These are phyloP conservation scores for Pichia manshurica DNA, from an alignment of 805 yeast genomes.

Conservation along the genomic window DNA sequence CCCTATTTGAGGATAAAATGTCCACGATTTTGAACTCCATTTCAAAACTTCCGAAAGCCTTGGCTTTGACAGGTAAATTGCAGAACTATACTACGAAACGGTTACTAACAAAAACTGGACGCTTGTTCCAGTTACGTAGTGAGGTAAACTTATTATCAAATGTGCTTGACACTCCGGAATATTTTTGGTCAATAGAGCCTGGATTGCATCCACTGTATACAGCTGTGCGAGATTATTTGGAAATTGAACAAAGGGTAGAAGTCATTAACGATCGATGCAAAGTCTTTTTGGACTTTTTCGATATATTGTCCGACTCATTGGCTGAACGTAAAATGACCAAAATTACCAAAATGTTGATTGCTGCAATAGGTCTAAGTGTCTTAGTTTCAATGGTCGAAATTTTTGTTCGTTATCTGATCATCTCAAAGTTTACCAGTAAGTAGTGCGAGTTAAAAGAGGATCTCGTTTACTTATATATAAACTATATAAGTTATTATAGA, in stretches of 20 bases:
- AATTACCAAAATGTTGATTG: constrained; percentile 84
- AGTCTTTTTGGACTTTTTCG: constrained; percentile 89
- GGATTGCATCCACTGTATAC: constrained; percentile 86
- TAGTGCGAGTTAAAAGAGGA: not conserved
- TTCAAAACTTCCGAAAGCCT: constrained; percentile 79
- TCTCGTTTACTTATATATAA: not conserved
- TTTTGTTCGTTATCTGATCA: constrained; percentile 49
- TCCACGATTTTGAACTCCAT: constrained; percentile 77
- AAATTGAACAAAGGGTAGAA: constrained; percentile 90
- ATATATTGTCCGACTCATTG: constrained; percentile 86
- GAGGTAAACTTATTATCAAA: constrained; percentile 90
- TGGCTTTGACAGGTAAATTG: constrained; percentile 84
- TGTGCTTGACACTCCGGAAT: constrained; percentile 91
- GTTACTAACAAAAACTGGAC: constrained; percentile 81
- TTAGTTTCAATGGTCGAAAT: constrained; percentile 73
- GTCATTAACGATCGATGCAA: constrained; percentile 91
- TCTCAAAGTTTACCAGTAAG: constrained; percentile 19
- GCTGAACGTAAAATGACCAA: constrained; percentile 90
- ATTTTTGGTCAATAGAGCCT: constrained; percentile 95
- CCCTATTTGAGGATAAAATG: constrained; percentile 88
- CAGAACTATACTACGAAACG: constrained; percentile 78
- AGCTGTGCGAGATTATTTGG: constrained; percentile 87
- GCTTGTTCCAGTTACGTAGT: constrained; percentile 80
- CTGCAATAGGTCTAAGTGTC: constrained; percentile 73
- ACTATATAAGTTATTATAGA: not conserved